Base-by-base conservation (phyloP, 2,329 filamentous ascomycete genomes). In the Beauveria sp. region DNA sequence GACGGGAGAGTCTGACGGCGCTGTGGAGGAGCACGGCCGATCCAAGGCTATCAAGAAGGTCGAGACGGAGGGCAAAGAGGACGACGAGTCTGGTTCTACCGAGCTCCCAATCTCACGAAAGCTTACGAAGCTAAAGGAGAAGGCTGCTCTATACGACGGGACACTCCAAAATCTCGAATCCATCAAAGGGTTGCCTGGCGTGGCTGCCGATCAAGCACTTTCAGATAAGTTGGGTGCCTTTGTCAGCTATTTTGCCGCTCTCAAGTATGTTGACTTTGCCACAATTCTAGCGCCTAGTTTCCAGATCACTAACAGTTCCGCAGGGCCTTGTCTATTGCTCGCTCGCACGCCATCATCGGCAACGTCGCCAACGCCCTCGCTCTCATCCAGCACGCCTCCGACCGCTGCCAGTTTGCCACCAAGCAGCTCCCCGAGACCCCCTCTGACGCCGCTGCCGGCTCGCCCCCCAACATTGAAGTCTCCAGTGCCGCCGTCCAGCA, bases 151-250 rank as follows among this genome's bases (percentile, higher is more conserved):
- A 2, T 98, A 97, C 71, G 92, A 97, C 71, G 91, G 91, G 26
- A 96, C 89, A 9, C 76, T 97, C 26, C 91, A 97, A 74, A 97
- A 91, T 73, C 80, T 99, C 63, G 90, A 97, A 66, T 91, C 92
- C 5, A 86, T 97, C 72, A 91, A 89, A 68, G 91, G 96, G 63
- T 81, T 99, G 16, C 89, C 92, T 2, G 95, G 95, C 73, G 90
- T 97, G 20, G 91, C 91, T 42, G 89, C 91, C 47, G 95, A 99
- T 69, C 82, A 86, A 46, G 79, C 77, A 18, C 89, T 99, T 66
- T 80, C 92, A 5, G 77, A 82, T 51, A 91, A 95, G 72, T 78
- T 99, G n/a, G 85, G 90, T 61, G 86, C 86, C 40, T 93, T 91
- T 67, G 81, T 84, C 42, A 80, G 84, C 63, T 98, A 98, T 75